Evolutionary conservation across 768 basidiomycete species (phyloP).

Genomic region (Boletus rubroflammeus): DNA sequence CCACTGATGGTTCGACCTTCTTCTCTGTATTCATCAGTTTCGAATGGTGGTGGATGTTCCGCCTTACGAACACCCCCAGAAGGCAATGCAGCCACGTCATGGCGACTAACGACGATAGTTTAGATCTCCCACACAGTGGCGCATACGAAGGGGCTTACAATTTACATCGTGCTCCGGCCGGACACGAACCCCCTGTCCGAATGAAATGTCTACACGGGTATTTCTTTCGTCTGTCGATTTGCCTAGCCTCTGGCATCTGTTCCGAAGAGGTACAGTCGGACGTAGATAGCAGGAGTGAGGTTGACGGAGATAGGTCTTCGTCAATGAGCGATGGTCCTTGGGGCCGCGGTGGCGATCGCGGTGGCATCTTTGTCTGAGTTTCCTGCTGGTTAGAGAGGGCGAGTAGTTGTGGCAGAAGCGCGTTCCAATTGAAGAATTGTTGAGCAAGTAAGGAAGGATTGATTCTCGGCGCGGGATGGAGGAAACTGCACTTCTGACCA

Average conservation of each 20-base stretch:
- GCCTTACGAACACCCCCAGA: slow-evolving; percentile 7
- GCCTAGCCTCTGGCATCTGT: neutral
- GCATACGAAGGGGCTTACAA: slow-evolving; percentile 34
- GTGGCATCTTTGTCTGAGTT: neutral
- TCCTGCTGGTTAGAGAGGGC: slow-evolving; percentile 8
- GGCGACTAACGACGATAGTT: slow-evolving; percentile 12
- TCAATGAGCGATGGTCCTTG: slow-evolving; percentile 14
- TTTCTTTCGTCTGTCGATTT: slow-evolving; percentile 25
- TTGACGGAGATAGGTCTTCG: slow-evolving; percentile 18
- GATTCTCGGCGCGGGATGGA: slow-evolving; percentile 28
- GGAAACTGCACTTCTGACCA: slow-evolving; percentile 37
- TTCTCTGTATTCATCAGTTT: slow-evolving; percentile 2
- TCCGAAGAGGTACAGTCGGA: slow-evolving; percentile 19
- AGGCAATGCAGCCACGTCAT: slow-evolving; percentile 25
- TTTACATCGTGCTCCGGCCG: slow-evolving; percentile 37
- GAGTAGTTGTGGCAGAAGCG: slow-evolving; percentile 14
- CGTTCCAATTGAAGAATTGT: slow-evolving; percentile 16
- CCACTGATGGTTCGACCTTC: slow-evolving; percentile 24
- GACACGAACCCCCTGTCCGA: slow-evolving; percentile 42
- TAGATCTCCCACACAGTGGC: neutral
- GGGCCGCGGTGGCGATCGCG: neutral
- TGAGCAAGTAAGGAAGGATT: slow-evolving; percentile 16
- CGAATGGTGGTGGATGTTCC: slow-evolving; percentile 3
- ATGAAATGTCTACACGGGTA: slow-evolving; percentile 41
- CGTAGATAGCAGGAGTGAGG: slow-evolving; percentile 22